A percentile compares a stretch with the other conserved stretches of the same genome.
These are phyloP conservation scores for Termitomyces titanicus DNA, from an alignment of 768 basidiomycete species.

Conservation along the genomic window DNA sequence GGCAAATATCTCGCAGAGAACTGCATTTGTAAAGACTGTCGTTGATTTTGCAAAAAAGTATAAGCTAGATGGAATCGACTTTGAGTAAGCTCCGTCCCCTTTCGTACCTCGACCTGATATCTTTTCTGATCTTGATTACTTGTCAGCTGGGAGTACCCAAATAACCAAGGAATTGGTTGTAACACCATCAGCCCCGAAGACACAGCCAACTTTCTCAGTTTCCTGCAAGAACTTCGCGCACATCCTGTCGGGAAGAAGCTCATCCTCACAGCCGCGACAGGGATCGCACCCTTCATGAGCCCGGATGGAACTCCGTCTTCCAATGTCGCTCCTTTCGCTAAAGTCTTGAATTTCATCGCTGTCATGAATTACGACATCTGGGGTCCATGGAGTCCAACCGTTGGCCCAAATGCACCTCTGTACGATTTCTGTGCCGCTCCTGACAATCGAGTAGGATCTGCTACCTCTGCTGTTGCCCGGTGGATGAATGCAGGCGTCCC, in stretches of 20 bases:
- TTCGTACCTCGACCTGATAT: background rate
- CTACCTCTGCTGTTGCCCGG: conserved; percentile 60
- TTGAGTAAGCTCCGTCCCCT: conserved; percentile 35
- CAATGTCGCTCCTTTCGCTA: conserved; percentile 70
- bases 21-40: conserved; percentile 60
- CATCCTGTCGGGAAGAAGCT: conserved; percentile 50
- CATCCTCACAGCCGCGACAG: conserved; percentile 51
- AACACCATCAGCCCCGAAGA: conserved; percentile 64
- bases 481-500: conserved; percentile 84
- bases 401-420: conserved; percentile 90
- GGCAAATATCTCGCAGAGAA: conserved; percentile 53
- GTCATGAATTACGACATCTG: conserved; percentile 75
- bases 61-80: conserved; percentile 55
- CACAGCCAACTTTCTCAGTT: conserved; percentile 72
- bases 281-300: conserved; percentile 37
- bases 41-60: conserved; percentile 48
- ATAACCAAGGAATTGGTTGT: conserved; percentile 63
- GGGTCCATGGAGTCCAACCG: conserved; percentile 57
- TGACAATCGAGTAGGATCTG: conserved; percentile 66
- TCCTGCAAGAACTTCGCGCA: conserved; percentile 69
- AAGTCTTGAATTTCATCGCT: conserved; percentile 51
- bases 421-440: conserved; percentile 68
- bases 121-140: background rate
- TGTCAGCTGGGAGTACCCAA: conserved; percentile 87
- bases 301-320: conserved; percentile 51